Evolutionary conservation across 495 filamentous ascomycete species (phyloP), one percentile per base, ranked within the genome.

Genomic region (Paragyromitra xinjiangensis): DNA sequence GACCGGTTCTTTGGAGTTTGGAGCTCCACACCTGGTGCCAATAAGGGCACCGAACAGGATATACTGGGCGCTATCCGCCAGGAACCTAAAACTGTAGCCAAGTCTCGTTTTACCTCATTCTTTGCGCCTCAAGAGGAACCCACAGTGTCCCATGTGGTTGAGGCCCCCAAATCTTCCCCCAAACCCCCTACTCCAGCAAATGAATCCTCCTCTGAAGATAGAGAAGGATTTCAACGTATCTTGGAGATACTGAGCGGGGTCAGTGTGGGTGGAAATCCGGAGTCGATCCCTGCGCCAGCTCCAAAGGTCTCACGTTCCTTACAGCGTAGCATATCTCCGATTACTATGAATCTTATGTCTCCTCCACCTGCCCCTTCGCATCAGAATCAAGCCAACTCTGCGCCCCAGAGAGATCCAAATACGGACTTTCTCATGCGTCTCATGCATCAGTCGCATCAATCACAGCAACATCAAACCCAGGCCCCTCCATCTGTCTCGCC

Each of bases 221-320:
- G 93, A 83, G 90, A 93, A 85, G 95, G 93, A 0, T 99, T 99
- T 82, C 91, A 95, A 73, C 89, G 91, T 58, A 91, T 99, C 51
- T 84, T 99, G 42, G 89, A 92, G 73, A 96, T 98, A 88, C 89
- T 99, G 48, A 89, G 86, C 68, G 87, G 87, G 19, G 82, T 81
- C 6, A 86, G 83, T 53, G 85, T 82, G 26, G 66, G 71, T 42
- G 71, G 77, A 12, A 65, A 66, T 37, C 50, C 75, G 24, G 76
- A 79, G 24, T 71, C 79, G 22, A 58, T 63, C 26, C 64, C 78
- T 34, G 65, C 44, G 3, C 65, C 71, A 55, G 64, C 58, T 19
- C 55, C 78, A 9, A 65, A 62, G 37, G n/a, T 77, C 40, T 69
- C 78, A 29, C 69, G 78, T 22, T 70, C 78, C 26, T 53, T 78